Evolutionary conservation across 108 stramenopile species (phyloP).

Genomic region (Fragilariopsis cylindrus): DNA sequence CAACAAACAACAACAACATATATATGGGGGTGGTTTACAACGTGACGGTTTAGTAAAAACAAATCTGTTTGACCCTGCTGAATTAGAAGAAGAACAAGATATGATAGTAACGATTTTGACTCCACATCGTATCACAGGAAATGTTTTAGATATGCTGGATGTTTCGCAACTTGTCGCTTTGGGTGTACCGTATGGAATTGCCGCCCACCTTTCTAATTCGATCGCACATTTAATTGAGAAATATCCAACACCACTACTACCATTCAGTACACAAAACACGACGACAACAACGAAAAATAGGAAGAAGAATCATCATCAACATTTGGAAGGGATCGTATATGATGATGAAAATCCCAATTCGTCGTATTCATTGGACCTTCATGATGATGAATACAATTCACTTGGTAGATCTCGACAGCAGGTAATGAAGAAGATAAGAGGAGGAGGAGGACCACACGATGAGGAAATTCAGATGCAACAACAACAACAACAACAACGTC

Average conservation of each 20-base stretch:
- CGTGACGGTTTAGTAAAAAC: background rate
- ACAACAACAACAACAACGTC: background rate
- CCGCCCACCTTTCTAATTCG: slow-evolving; percentile 5
- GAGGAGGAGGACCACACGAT: background rate
- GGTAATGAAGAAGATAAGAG: background rate
- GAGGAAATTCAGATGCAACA: background rate
- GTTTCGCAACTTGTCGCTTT: slow-evolving; percentile 9
- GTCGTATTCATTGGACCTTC: background rate
- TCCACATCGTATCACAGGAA: slow-evolving; percentile 22
- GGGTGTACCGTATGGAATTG: slow-evolving; percentile 26
- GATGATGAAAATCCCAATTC: slow-evolving; percentile 1
- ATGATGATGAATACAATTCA: slow-evolving; percentile 6
- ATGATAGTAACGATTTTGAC: slow-evolving; percentile 1
- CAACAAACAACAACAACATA: slow-evolving; percentile 13
- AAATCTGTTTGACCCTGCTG: background rate
- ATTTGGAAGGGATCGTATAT: no score
- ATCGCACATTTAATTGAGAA: slow-evolving; percentile 14
- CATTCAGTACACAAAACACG: background rate
- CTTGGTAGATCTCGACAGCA: background rate
- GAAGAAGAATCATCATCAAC: no score
- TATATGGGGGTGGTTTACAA: background rate
- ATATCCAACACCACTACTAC: slow-evolving; percentile 20
- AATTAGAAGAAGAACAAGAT: background rate
- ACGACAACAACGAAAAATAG: background rate
- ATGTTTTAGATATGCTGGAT: slow-evolving; percentile 18